phyloP scores from a whole-genome alignment of 441 rosid genomes.

The Eugenia klotzschiana region DNA sequence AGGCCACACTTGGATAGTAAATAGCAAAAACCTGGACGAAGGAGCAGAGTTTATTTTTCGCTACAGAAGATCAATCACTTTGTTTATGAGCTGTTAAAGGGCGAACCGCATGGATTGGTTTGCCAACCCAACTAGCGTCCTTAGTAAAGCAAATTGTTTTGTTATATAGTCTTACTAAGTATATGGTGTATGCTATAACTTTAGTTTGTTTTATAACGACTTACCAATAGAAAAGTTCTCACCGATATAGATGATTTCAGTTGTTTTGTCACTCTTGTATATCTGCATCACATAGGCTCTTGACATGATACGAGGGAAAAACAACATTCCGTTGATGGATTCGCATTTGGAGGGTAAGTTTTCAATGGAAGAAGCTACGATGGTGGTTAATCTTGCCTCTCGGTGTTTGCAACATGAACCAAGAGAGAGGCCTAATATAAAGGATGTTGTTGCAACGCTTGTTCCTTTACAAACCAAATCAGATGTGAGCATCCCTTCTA shows the following conservation, averaged over 20 bases:
- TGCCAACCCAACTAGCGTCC: not conserved
- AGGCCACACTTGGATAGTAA: not conserved
- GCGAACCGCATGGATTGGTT: not conserved
- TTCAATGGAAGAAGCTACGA: conserved; percentile 55
- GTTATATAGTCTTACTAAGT: not conserved
- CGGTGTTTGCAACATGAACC: conserved; percentile 64
- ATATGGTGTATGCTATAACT: not conserved
- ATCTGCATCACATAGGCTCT: conserved; percentile 35
- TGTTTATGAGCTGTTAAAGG: not conserved
- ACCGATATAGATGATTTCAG: not conserved
- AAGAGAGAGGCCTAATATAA: conserved; percentile 48
- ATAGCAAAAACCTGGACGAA: not conserved
- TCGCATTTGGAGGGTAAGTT: conserved; percentile 71
- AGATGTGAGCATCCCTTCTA: conserved; percentile 29
- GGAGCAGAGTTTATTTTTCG: not conserved
- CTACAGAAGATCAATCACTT: not conserved
- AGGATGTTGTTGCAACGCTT: conserved; percentile 49
- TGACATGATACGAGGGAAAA: conserved; percentile 56
- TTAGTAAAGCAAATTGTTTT: not conserved
- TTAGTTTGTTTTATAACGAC: not conserved
- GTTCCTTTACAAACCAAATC: conserved; percentile 44
- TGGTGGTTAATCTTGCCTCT: conserved; percentile 54
- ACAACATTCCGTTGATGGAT: conserved; percentile 51
- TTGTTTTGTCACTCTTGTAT: not conserved
- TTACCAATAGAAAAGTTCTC: not conserved